Evolutionary conservation across 2,329 filamentous ascomycete species (phyloP), one percentile per base, ranked within the genome.

Genomic region (Microdochium nivale): DNA sequence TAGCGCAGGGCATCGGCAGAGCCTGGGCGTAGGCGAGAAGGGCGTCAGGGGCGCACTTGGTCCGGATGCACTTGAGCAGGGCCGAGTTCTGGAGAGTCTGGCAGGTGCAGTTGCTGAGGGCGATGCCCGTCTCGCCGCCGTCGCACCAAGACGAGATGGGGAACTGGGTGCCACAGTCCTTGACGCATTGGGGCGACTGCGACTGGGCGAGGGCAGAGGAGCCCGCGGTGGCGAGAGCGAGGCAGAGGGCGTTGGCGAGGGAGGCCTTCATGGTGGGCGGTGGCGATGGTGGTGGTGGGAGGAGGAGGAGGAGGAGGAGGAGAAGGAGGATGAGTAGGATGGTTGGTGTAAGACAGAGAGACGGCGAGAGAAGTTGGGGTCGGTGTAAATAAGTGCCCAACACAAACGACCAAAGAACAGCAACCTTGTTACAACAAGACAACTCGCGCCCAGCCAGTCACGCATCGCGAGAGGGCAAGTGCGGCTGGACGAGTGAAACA

Each of bases 41-140:
- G 48, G 52, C 53, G 16, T 30, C 25, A 13, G 14, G 2, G 43
- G 53, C 14, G 48, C 53, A 54, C 14, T 19, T 44, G 3, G 47
- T 23, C 25, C 33, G 27, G 40, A 54, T 54, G 48, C 53, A 54
- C 2, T 37, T 11, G 50, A 54, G 25, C 27, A 54, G 40, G 37
- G 13, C 7, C 47, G 50, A 52, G 50, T 51, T 48, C 25, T 8
- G n/a, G 44, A 50, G 47, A 50, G 50, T 33, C 21, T 30, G 14
- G 50, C 53, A 54, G 25, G 43, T 43, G 50, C 53, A 54, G 21
- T 44, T 30, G 50, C 49, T 49, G 25, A 52, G 50, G 32, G 40
- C 53, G 19, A 11, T 32, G 30, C 53, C 53, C 10, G 37, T 44
- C 48, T 54, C 53, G 50, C 52, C 53, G 50, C 53, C 53, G 48